Conservation (phyloP, 1,284 basidiomycete species). For the Rhodotorula sp. region DNA sequence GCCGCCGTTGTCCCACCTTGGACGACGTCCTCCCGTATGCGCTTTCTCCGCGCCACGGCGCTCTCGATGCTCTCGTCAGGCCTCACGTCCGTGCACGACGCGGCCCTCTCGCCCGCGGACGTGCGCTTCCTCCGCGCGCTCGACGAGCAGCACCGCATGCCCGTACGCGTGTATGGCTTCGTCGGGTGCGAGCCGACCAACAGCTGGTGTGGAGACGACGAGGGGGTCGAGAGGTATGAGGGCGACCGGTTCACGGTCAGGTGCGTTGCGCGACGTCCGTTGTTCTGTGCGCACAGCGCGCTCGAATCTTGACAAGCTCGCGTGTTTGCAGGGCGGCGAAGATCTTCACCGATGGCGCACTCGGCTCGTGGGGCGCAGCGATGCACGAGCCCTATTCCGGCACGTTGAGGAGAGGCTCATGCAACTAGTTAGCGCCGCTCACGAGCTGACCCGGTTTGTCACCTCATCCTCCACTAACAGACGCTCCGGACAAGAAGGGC, state of each 20-base stretch:
- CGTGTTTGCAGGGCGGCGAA: slow-evolving; percentile 60
- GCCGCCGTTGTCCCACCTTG: slow-evolving; percentile 60
- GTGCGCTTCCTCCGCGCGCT: slow-evolving; percentile 64
- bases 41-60: slow-evolving; percentile 66
- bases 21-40: slow-evolving; percentile 61
- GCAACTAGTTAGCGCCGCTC: too few relatives aligned
- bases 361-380: slow-evolving; percentile 89
- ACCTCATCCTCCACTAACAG: neutral
- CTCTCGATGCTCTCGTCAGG: slow-evolving; percentile 70
- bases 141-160: slow-evolving; percentile 27
- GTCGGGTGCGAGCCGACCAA: slow-evolving; percentile 57
- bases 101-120: slow-evolving; percentile 59
- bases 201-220: slow-evolving; percentile 65
- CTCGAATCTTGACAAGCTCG: too few relatives aligned
- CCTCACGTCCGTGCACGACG: slow-evolving; percentile 81
- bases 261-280: slow-evolving; percentile 10
- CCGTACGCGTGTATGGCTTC: slow-evolving; percentile 41
- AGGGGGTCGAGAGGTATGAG: slow-evolving; percentile 56
- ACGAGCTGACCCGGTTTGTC: too few relatives aligned
- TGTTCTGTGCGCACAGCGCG: too few relatives aligned
- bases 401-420: neutral
- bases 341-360: slow-evolving; percentile 78
- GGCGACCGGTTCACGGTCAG: slow-evolving; percentile 42
- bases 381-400: slow-evolving; percentile 74
- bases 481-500: slow-evolving; percentile 65